phyloP scores from a whole-genome alignment of 495 filamentous ascomycete genomes.

The Penicillium desertorum region DNA sequence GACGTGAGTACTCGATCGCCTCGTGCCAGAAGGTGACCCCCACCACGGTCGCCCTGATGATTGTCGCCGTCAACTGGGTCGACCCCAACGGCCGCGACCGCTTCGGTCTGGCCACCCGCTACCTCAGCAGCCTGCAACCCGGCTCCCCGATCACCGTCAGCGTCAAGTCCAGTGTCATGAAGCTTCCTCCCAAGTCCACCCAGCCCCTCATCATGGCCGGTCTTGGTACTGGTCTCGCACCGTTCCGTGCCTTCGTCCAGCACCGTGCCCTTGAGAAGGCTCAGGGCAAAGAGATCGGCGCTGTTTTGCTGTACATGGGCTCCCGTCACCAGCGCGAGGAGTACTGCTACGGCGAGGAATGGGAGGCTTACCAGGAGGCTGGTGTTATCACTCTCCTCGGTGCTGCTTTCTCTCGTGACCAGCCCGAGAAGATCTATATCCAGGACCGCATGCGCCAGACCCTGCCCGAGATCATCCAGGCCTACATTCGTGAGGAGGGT shows the following conservation, averaged over 20 bases:
- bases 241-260: slow-evolving; percentile 97
- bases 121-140: slow-evolving; percentile 69
- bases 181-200: slow-evolving; percentile 79
- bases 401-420: slow-evolving; percentile 92
- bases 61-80: slow-evolving; percentile 95
- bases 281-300: slow-evolving; percentile 89
- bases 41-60: slow-evolving; percentile 84
- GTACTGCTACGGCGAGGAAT: slow-evolving; percentile 98
- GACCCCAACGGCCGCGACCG: slow-evolving; percentile 85
- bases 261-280: slow-evolving; percentile 96
- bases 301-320: slow-evolving; percentile 94
- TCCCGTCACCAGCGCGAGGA: slow-evolving; percentile 96
- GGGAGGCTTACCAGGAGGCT: slow-evolving; percentile 96
- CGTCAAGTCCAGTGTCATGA: slow-evolving; percentile 98
- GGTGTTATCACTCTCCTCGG: slow-evolving; percentile 94
- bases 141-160: slow-evolving; percentile 82
- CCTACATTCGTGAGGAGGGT: slow-evolving; percentile 85
- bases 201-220: slow-evolving; percentile 98
- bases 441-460: slow-evolving; percentile 96
- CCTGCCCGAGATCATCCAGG: slow-evolving; percentile 78
- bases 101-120: slow-evolving; percentile 88
- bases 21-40: slow-evolving; percentile 92
- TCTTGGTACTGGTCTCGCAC: slow-evolving; percentile 95
- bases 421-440: slow-evolving; percentile 98
- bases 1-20: slow-evolving; percentile 96